A percentile compares a stretch with the other conserved stretches of the same genome.
phyloP scores from a whole-genome alignment of 2,329 filamentous ascomycete species.

The Alternaria ethzedia region DNA sequence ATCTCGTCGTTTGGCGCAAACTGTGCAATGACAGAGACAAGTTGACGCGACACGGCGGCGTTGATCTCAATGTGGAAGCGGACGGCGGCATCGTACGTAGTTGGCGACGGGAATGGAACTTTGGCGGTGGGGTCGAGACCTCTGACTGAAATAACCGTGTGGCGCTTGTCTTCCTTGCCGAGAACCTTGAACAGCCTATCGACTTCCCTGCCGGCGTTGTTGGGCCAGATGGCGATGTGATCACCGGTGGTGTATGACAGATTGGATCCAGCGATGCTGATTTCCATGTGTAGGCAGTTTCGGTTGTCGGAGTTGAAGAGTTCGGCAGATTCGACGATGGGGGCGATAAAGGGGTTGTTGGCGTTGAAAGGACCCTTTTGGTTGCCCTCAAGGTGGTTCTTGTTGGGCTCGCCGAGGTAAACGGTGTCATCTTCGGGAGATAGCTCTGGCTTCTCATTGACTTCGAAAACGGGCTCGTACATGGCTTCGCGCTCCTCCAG shows the following conservation, averaged over 20 bases:
- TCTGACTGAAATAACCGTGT: slow-evolving; percentile 86
- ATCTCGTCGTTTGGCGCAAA: slow-evolving; percentile 85
- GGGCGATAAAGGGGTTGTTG: slow-evolving; percentile 96
- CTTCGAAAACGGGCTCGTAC: slow-evolving; percentile 90
- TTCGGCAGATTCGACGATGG: slow-evolving; percentile 88
- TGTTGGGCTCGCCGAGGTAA: slow-evolving; percentile 95
- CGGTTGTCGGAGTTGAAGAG: slow-evolving; percentile 87
- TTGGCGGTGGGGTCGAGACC: slow-evolving; percentile 93
- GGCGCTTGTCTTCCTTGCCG: slow-evolving; percentile 75
- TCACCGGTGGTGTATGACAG: slow-evolving; percentile 95
- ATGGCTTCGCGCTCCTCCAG: slow-evolving; percentile 94
- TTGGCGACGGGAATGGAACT: slow-evolving; percentile 95
- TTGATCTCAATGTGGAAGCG: slow-evolving; percentile 98
- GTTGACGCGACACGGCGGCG: slow-evolving; percentile 94
- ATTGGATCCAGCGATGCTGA: slow-evolving; percentile 88
- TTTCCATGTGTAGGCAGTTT: slow-evolving; percentile 96
- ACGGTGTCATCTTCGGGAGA: slow-evolving; percentile 78
- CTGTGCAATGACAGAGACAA: slow-evolving; percentile 82
- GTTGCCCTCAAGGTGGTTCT: slow-evolving; percentile 86
- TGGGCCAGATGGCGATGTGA: slow-evolving; percentile 97
- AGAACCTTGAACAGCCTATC: slow-evolving; percentile 85
- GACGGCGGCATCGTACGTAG: slow-evolving; percentile 90
- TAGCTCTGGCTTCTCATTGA: slow-evolving; percentile 77
- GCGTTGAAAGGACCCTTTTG: slow-evolving; percentile 91
- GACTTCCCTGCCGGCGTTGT: slow-evolving; percentile 89